These are phyloP conservation scores for Picea glauca DNA, from an alignment of 75 land plant species.

Conservation along the genomic window DNA sequence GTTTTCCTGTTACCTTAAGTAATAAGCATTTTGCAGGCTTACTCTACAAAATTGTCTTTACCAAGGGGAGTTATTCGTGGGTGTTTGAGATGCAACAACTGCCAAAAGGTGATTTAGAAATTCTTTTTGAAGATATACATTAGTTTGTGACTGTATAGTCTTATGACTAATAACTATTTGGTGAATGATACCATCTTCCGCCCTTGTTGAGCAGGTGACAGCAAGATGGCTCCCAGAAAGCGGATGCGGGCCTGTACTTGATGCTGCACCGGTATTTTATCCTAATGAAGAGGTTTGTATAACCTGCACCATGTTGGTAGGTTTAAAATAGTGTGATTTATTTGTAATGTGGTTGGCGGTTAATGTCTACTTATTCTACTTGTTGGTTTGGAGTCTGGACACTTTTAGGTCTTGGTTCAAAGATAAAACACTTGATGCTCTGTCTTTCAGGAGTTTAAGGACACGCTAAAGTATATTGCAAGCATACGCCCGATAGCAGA, in stretches of 20 bases:
- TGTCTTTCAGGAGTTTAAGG: constrained; percentile 67
- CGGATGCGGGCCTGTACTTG: constrained; percentile 28
- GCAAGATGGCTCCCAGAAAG: constrained; percentile 41
- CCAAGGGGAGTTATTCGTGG: constrained; percentile 62
- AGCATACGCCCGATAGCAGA: constrained; percentile 68
- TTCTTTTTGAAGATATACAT: background rate
- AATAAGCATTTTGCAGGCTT: constrained; percentile 15
- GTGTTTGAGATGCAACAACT: constrained; percentile 46
- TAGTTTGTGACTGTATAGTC: background rate
- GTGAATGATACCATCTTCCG: background rate
- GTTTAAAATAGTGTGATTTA: background rate
- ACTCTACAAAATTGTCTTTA: constrained; percentile 14
- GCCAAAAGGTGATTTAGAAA: constrained; percentile 58
- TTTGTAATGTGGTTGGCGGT: background rate
- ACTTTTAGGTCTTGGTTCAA: too few species aligned
- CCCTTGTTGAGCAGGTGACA: constrained; percentile 16
- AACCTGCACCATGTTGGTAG: background rate
- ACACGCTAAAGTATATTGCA: constrained; percentile 72
- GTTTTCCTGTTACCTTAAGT: background rate
- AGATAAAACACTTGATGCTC: background rate
- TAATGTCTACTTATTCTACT: background rate
- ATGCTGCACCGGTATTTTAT: constrained; percentile 31
- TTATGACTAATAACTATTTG: background rate
- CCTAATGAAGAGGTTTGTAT: constrained; percentile 27
- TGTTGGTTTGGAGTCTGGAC: background rate